These are phyloP conservation scores for Anisodus acutangulus DNA, from an alignment of 257 asterid genomes.

Conservation along the genomic window DNA sequence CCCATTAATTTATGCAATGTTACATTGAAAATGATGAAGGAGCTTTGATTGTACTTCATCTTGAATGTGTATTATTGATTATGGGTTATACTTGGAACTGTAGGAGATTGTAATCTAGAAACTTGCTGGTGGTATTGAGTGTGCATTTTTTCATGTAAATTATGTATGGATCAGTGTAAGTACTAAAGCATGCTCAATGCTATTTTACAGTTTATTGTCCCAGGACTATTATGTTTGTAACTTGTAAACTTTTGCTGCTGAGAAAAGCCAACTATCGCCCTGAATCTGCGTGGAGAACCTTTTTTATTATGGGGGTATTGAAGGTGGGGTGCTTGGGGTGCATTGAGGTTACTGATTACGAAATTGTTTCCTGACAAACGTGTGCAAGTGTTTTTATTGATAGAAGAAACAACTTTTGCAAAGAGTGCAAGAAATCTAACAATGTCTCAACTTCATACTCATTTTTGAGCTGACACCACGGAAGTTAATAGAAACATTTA, in stretches of 20 bases:
- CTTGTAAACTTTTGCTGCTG: not conserved
- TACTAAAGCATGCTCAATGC: not conserved
- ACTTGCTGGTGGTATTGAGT: not conserved
- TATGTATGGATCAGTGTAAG: not conserved
- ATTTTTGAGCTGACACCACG: conserved; percentile 6
- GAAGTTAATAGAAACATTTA: not conserved
- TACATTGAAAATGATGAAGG: conserved; percentile 20
- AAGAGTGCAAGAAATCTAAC: not conserved
- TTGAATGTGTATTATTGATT: conserved; percentile 16
- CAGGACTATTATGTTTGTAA: not conserved
- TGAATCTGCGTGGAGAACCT: not conserved
- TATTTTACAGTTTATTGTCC: not conserved
- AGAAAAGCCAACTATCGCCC: not conserved
- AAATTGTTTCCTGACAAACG: not conserved
- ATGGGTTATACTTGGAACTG: not conserved
- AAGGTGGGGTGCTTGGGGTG: not conserved
- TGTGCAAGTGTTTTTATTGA: not conserved
- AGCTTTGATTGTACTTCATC: not conserved
- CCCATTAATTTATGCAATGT: not conserved
- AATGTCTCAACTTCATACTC: not conserved
- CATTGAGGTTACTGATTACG: not conserved
- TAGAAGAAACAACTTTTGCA: not conserved
- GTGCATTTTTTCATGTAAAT: conserved; percentile 13
- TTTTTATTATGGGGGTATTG: not conserved
- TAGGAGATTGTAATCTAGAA: not conserved